Conservation (phyloP, 768 basidiomycete species). For the Tricholoma sp. region DNA sequence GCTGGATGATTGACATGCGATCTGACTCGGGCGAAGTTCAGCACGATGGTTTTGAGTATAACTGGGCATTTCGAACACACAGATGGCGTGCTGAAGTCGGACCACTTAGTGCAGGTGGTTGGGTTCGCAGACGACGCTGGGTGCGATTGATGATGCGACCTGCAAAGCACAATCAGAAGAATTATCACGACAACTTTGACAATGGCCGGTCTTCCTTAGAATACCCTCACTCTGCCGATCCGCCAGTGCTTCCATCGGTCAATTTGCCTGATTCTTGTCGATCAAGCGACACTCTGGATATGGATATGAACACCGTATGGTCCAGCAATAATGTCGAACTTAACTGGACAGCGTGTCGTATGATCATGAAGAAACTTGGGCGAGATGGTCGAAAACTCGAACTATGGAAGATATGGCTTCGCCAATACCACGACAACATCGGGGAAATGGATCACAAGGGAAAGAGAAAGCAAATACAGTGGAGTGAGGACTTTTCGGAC, state of each 20-base stretch:
- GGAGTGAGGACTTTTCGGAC: conserved; percentile 42
- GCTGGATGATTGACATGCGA: conserved; percentile 90
- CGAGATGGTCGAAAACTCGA: conserved; percentile 74
- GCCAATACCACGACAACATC: conserved; percentile 27
- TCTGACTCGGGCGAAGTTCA: conserved; percentile 69
- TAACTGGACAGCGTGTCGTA: conserved; percentile 58
- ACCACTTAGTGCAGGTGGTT: conserved; percentile 56
- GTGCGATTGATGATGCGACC: conserved; percentile 79
- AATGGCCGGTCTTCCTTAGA: background rate
- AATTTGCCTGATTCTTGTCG: conserved; percentile 7
- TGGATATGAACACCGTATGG: conserved; percentile 44
- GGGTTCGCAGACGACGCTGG: conserved; percentile 80
- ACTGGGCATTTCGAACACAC: conserved; percentile 64
- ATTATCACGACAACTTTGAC: conserved; percentile 13
- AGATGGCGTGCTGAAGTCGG: conserved; percentile 66
- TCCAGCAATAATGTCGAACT: conserved; percentile 38
- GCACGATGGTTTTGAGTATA: conserved; percentile 84
- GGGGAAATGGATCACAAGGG: conserved; percentile 15
- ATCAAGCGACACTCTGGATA: conserved; percentile 5
- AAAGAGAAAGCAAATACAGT: conserved; percentile 40
- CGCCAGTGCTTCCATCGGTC: conserved; percentile 26
- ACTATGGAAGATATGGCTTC: conserved; percentile 69
- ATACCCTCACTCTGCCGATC: conserved; percentile 24
- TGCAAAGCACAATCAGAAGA: conserved; percentile 20
- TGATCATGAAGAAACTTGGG: conserved; percentile 46